These are phyloP conservation scores for Tremella mesenterica DNA, from an alignment of 768 basidiomycete genomes.

Conservation along the genomic window DNA sequence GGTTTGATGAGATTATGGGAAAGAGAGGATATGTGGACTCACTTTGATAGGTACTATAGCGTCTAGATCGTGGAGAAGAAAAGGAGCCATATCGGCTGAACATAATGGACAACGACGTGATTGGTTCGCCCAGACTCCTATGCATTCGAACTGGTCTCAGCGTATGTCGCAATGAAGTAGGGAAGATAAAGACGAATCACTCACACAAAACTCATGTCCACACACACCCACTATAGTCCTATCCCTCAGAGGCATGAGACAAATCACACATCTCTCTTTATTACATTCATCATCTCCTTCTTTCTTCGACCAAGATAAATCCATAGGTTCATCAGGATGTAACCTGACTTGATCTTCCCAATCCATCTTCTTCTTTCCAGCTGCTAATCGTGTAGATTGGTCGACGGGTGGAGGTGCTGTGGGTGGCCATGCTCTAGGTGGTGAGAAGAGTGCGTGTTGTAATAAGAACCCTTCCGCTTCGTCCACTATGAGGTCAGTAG, in stretches of 20 bases:
- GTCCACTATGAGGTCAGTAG: slow-evolving; percentile 18
- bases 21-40: too few species aligned
- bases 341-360: slow-evolving; percentile 27
- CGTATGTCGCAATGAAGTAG: not conserved
- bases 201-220: slow-evolving; percentile 76
- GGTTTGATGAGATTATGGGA: too few species aligned
- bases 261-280: slow-evolving; percentile 68
- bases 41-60: slow-evolving; percentile 33
- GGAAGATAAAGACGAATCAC: slow-evolving; percentile 4
- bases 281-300: slow-evolving; percentile 48
- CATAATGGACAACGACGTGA: slow-evolving; percentile 39
- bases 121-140: slow-evolving; percentile 64
- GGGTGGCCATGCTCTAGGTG: slow-evolving; percentile 35
- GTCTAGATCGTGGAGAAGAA: slow-evolving; percentile 39
- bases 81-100: slow-evolving; percentile 36
- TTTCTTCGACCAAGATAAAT: slow-evolving; percentile 5
- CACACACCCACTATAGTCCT: slow-evolving; percentile 73
- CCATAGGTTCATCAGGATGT: slow-evolving; percentile 24
- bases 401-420: slow-evolving; percentile 6
- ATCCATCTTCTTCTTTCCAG: slow-evolving; percentile 30
- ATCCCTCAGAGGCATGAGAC: slow-evolving; percentile 67
- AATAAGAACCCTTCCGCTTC: slow-evolving; percentile 40
- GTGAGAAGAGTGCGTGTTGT: slow-evolving; percentile 34
- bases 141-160: slow-evolving; percentile 60
- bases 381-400: slow-evolving; percentile 10